Percentiles rank a stretch among this genome's conserved stretches.
phyloP scores from a whole-genome alignment of 2,329 filamentous ascomycete genomes.

The Chaetothyriales sp. region DNA sequence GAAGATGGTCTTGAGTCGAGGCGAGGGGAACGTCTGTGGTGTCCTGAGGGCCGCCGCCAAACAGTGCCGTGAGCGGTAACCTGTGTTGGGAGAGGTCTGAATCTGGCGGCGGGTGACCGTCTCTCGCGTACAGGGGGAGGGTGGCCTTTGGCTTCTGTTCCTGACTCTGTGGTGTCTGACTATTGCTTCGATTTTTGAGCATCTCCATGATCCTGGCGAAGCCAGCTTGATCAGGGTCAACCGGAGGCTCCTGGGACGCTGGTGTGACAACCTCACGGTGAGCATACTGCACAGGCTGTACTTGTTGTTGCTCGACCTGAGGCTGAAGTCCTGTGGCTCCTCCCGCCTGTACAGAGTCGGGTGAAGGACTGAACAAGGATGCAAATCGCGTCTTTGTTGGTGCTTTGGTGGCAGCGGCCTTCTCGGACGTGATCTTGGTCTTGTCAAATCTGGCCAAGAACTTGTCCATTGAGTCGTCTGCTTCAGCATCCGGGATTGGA shows the following conservation, averaged over 20 bases:
- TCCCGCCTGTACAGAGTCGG: not conserved
- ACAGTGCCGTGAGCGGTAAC: constrained; percentile 2
- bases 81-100: constrained; percentile 2
- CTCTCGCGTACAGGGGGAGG: constrained; percentile 26
- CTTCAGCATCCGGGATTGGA: constrained; percentile 5
- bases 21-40: not conserved
- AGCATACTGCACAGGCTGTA: constrained; percentile 25
- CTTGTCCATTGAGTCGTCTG: constrained; percentile 18
- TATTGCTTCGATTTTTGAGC: constrained; percentile 46
- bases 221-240: constrained; percentile 65
- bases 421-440: constrained; percentile 25
- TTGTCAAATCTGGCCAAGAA: constrained; percentile 17
- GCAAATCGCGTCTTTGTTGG: constrained; percentile 72
- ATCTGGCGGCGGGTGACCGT: constrained; percentile 21
- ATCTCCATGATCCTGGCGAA: constrained; percentile 74
- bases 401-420: constrained; percentile 37
- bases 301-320: constrained; percentile 13
- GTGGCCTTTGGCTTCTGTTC: constrained; percentile 21
- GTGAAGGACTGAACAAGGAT: constrained; percentile 54
- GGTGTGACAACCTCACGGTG: constrained; percentile 16
- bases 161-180: constrained; percentile 29
- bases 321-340: not conserved
- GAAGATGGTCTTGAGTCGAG: constrained; percentile 5
- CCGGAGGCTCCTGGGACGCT: constrained; percentile 28
- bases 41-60: constrained; percentile 3